A percentile compares a stretch with the other conserved stretches of the same genome.
Evolutionary conservation across 2,329 filamentous ascomycete species (phyloP).

Genomic region (Lachnellula occidentalis): DNA sequence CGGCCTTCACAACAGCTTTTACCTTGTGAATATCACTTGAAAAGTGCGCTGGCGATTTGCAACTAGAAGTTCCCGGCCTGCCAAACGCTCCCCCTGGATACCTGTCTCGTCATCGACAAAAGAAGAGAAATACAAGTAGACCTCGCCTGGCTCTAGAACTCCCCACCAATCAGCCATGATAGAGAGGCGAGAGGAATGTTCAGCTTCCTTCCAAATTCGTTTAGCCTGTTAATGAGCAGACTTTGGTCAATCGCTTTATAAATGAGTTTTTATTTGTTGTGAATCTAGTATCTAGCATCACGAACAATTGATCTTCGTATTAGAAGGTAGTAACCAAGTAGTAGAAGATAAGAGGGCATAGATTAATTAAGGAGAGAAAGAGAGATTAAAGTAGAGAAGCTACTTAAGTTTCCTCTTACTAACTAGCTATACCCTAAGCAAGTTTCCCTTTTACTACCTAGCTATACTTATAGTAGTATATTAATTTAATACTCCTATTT

Average conservation of each 20-base stretch:
- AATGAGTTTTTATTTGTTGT: slow-evolving; percentile 38
- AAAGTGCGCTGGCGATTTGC: slow-evolving; percentile 65
- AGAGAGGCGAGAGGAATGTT: slow-evolving; percentile 55
- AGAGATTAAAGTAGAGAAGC: no score
- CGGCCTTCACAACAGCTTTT: slow-evolving; percentile 48
- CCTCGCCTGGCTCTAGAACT: slow-evolving; percentile 56
- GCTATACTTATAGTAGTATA: no score
- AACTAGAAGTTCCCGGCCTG: slow-evolving; percentile 61
- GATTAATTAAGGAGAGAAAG: no score
- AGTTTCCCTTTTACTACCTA: no score
- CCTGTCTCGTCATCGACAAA: slow-evolving; percentile 50
- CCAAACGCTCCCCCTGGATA: slow-evolving; percentile 42
- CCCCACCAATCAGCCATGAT: slow-evolving; percentile 65
- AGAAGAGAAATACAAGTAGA: slow-evolving; percentile 62
- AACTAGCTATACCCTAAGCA: no score
- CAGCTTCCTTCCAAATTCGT: slow-evolving; percentile 44
- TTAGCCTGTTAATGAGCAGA: slow-evolving; percentile 18
- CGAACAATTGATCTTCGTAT: slow-evolving; percentile 47
- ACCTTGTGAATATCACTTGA: slow-evolving; percentile 69
- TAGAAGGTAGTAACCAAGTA: no score
- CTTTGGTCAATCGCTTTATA: slow-evolving; percentile 43
- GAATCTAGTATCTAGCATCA: slow-evolving; percentile 57
- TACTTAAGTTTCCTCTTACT: no score
- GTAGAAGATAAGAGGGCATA: no score
- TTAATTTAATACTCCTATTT: no score